phyloP scores from a whole-genome alignment of 106 monocot species.

The Allium sativum region DNA sequence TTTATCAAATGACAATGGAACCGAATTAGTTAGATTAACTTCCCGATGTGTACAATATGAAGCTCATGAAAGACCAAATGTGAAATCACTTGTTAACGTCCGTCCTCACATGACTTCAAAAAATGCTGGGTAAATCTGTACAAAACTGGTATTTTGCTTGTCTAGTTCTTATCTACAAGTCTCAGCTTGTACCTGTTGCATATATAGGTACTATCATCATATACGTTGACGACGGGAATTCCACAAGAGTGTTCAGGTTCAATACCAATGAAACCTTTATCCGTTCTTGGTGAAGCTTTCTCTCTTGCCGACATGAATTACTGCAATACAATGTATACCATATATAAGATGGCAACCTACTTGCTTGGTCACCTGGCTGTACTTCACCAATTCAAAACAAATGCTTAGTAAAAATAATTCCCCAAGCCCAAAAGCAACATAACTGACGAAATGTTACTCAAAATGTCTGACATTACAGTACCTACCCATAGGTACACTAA shows the following conservation, averaged over 20 bases:
- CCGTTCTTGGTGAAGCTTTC: slow-evolving; percentile 71
- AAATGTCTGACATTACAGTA: no score
- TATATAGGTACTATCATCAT: slow-evolving; percentile 66
- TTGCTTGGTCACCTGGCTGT: no score
- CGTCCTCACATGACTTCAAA: slow-evolving; percentile 60
- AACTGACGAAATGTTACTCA: no score
- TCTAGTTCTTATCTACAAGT: not conserved
- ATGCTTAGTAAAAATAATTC: no score
- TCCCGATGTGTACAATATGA: slow-evolving; percentile 89
- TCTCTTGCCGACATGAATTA: slow-evolving; percentile 65
- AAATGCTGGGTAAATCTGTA: slow-evolving; percentile 43
- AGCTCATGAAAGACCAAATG: slow-evolving; percentile 76
- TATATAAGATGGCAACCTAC: no score
- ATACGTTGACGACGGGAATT: slow-evolving; percentile 59
- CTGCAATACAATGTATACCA: no score
- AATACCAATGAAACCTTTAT: slow-evolving; percentile 23
- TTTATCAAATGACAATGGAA: slow-evolving; percentile 80
- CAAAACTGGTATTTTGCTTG: not conserved
- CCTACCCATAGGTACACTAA: no score
- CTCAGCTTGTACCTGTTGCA: no score
- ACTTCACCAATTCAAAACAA: no score
- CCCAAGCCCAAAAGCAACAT: no score
- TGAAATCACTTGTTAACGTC: slow-evolving; percentile 55
- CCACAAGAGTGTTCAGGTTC: slow-evolving; percentile 23
- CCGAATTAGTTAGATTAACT: slow-evolving; percentile 66